Percentiles rank a stretch among this genome's conserved stretches.
Evolutionary conservation across 257 asterid species (phyloP).

Genomic region (Scutellaria barbata): DNA sequence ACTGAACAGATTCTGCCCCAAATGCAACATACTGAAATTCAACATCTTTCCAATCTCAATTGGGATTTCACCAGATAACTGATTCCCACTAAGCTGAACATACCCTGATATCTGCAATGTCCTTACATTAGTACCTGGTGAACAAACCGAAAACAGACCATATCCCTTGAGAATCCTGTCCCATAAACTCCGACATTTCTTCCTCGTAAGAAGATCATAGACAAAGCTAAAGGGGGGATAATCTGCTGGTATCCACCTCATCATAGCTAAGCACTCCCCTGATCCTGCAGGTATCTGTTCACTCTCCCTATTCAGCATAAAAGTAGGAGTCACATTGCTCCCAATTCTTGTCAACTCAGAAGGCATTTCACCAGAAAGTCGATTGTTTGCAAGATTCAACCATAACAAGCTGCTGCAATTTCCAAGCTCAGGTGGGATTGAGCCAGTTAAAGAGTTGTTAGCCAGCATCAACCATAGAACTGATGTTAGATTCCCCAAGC

Average conservation of each 20-base stretch:
- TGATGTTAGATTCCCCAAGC: constrained; percentile 69
- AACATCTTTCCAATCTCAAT: constrained; percentile 65
- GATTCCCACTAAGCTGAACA: constrained; percentile 73
- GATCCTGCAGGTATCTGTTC: constrained; percentile 63
- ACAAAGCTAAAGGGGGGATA: constrained; percentile 84
- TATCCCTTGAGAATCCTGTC: constrained; percentile 70
- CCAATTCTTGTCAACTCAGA: constrained; percentile 64
- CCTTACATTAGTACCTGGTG: constrained; percentile 61
- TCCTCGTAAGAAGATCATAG: constrained; percentile 65
- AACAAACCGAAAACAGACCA: constrained; percentile 78
- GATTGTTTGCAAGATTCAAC: constrained; percentile 78
- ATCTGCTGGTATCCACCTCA: constrained; percentile 92
- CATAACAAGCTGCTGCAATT: constrained; percentile 83
- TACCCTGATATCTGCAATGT: constrained; percentile 66
- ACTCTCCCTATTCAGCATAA: constrained; percentile 52
- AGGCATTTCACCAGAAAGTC: constrained; percentile 63
- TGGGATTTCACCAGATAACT: constrained; percentile 69
- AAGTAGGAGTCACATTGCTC: constrained; percentile 54
- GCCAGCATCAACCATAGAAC: constrained; percentile 94
- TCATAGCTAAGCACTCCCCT: constrained; percentile 83
- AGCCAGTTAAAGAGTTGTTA: constrained; percentile 62
- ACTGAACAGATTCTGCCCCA: constrained; percentile 58
- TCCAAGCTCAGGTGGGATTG: constrained; percentile 76
- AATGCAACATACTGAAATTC: constrained; percentile 76
- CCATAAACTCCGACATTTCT: constrained; percentile 75